phyloP scores from a whole-genome alignment of 2,329 filamentous ascomycete species.

The Colletotrichum sp. region DNA sequence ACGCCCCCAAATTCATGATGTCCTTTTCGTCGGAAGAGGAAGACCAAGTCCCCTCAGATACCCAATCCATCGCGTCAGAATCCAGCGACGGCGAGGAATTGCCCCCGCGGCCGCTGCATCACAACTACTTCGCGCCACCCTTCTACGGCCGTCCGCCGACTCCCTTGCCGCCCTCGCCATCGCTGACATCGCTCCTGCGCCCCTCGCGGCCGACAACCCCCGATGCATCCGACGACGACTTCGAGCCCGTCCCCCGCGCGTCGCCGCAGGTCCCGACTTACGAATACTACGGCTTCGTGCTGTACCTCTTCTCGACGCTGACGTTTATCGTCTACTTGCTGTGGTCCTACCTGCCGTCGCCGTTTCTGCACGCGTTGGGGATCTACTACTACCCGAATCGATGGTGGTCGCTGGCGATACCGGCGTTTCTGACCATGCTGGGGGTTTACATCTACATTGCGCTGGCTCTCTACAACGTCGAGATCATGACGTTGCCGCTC shows the following conservation, averaged over 20 bases:
- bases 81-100: conserved; percentile 31
- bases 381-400: conserved; percentile 97
- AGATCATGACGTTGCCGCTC: conserved; percentile 83
- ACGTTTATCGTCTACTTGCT: conserved; percentile 76
- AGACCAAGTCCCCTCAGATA: conserved; percentile 18
- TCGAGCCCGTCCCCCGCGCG: conserved; percentile 79
- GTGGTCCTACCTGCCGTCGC: conserved; percentile 92
- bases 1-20: conserved; percentile 1
- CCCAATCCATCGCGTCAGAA: conserved; percentile 16
- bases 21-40: conserved; percentile 23
- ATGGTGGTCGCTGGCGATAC: conserved; percentile 96
- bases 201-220: conserved; percentile 93
- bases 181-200: conserved; percentile 87
- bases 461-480: conserved; percentile 87
- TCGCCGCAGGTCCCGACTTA: conserved; percentile 97
- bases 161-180: conserved; percentile 89
- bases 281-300: conserved; percentile 98
- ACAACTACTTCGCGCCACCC: conserved; percentile 73
- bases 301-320: conserved; percentile 88
- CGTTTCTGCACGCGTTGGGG: conserved; percentile 89
- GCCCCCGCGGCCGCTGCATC: conserved; percentile 50
- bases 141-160: conserved; percentile 99
- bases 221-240: conserved; percentile 88
- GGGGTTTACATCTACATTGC: conserved; percentile 95
- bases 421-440: conserved; percentile 86